Evolutionary conservation across 1,284 basidiomycete genomes (phyloP), one percentile per base, ranked within the genome.

Genomic region (Mycosarcoma maydis): DNA sequence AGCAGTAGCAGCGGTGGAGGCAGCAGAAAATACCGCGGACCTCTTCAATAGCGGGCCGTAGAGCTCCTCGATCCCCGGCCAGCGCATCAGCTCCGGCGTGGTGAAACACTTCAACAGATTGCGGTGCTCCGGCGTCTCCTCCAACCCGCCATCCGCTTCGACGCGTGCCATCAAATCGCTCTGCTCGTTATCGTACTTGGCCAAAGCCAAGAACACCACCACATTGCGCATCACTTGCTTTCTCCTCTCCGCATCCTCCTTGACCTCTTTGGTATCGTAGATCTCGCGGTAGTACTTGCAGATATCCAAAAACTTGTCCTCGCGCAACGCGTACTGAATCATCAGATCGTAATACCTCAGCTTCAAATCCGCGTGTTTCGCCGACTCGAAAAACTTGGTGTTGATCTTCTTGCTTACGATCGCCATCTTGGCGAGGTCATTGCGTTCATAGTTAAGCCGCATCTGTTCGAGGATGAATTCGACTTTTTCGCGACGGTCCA

Each of bases 391-490:
- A 19, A 69, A 39, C 46, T 89, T 89, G 75, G 94, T 90, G 83
- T 97, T 98, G 82, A 99, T 89, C 84, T 98, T 98, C 77, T 94
- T 87, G 36, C 91, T 89, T 30, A 94, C 92, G 20, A 98, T 94
- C 51, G 90, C 87, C 17, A 93, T 92, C 81, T 93, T 92, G 11
- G 90, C 87, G 91, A 94, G 98, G 80, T 98, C 86, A 16, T 83
- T 83, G 23, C 85, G 82, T 88, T 61, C 88, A 83, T 83, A 93
- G 89, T 78, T 93, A 88, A 98, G 83, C 48, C 96, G 87, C 94
- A 98, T 98, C 83, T 98, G 96, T 83, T 98, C 95, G 37, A 98
- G 85, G 72, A 99, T 92, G 80, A 99, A 98, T 80, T 98, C 93
- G 10, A 92, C 96, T 86, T 99, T 99, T 83, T 99, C 96, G 75